phyloP scores from a whole-genome alignment of 768 basidiomycete species.

The Ephemerocybe angulata region DNA sequence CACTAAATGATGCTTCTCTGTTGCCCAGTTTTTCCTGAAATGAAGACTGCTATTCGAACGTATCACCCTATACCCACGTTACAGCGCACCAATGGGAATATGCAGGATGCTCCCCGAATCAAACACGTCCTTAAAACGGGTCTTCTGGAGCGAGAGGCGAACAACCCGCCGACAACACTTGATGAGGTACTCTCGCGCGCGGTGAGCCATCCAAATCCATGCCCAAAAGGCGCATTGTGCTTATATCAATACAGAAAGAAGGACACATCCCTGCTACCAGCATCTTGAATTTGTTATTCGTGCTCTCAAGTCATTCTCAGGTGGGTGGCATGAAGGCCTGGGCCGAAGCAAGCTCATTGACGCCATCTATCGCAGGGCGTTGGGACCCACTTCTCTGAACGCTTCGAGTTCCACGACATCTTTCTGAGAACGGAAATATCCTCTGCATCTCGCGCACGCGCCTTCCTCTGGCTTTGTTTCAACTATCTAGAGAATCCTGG shows the following conservation, averaged over 20 bases:
- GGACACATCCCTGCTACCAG: constrained; percentile 63
- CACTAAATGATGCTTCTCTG: constrained; percentile 6
- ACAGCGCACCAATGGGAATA: constrained; percentile 63
- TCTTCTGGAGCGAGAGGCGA: constrained; percentile 43
- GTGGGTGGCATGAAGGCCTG: constrained; percentile 27
- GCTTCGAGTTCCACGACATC: constrained; percentile 71
- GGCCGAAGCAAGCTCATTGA: constrained; percentile 14
- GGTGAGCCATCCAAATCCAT: constrained; percentile 34
- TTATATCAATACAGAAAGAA: constrained; percentile 32
- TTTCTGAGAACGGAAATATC: constrained; percentile 74
- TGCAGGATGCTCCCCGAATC: constrained; percentile 77
- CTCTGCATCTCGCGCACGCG: constrained; percentile 68
- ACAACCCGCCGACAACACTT: constrained; percentile 48
- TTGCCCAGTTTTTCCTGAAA: constrained; percentile 67
- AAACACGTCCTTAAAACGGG: constrained; percentile 70
- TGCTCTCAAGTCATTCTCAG: constrained; percentile 57
- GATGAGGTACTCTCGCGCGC: constrained; percentile 51
- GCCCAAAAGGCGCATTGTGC: constrained; percentile 8
- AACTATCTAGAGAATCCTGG: constrained; percentile 61
- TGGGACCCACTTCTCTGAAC: constrained; percentile 65
- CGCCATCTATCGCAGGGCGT: constrained; percentile 46
- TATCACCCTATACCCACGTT: constrained; percentile 77
- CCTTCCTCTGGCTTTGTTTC: constrained; percentile 84
- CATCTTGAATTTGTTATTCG: constrained; percentile 67
- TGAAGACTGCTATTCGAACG: constrained; percentile 72